These are phyloP conservation scores for Eimeria sp. DNA, from an alignment of 169 alveolate genomes.

Conservation along the genomic window DNA sequence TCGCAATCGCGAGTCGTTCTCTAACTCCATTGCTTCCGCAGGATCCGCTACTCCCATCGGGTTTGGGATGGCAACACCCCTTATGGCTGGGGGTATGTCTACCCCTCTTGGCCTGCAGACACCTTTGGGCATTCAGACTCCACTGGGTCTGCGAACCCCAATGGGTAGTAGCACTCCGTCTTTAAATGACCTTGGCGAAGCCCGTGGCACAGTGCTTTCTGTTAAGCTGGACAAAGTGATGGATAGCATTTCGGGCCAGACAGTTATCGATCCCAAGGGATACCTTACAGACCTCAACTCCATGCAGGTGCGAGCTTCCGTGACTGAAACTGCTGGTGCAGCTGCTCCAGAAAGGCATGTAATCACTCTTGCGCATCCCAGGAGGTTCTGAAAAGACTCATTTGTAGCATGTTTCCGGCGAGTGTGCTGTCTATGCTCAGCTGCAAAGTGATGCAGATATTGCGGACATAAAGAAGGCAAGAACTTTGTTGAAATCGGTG, in stretches of 20 bases:
- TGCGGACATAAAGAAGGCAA: slow-evolving; percentile 97
- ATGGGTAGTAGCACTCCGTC: slow-evolving; percentile 87
- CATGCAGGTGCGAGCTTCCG: slow-evolving; percentile 85
- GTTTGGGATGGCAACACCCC: slow-evolving; percentile 86
- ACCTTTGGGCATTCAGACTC: slow-evolving; percentile 89
- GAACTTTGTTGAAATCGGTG: slow-evolving; percentile 86
- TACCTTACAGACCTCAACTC: slow-evolving; percentile 96
- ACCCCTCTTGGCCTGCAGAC: slow-evolving; percentile 94
- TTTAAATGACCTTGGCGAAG: slow-evolving; percentile 94
- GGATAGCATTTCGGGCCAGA: slow-evolving; percentile 96
- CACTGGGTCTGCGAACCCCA: slow-evolving; percentile 92
- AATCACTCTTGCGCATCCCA: not conserved
- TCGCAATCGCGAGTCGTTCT: slow-evolving; percentile 69
- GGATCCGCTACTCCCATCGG: slow-evolving; percentile 87
- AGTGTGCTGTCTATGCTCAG: slow-evolving; percentile 62
- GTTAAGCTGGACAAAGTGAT: slow-evolving; percentile 96
- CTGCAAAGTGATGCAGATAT: slow-evolving; percentile 94
- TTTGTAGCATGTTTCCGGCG: not conserved
- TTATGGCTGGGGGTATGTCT: slow-evolving; percentile 89
- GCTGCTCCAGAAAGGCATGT: not conserved
- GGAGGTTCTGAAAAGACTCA: not conserved
- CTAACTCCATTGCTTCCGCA: slow-evolving; percentile 77
- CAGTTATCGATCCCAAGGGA: slow-evolving; percentile 98
- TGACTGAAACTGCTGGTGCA: not conserved
- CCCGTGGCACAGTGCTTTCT: slow-evolving; percentile 96